phyloP scores from a whole-genome alignment of 192 early-diverging fungal genomes.

The Backusella luteola region DNA sequence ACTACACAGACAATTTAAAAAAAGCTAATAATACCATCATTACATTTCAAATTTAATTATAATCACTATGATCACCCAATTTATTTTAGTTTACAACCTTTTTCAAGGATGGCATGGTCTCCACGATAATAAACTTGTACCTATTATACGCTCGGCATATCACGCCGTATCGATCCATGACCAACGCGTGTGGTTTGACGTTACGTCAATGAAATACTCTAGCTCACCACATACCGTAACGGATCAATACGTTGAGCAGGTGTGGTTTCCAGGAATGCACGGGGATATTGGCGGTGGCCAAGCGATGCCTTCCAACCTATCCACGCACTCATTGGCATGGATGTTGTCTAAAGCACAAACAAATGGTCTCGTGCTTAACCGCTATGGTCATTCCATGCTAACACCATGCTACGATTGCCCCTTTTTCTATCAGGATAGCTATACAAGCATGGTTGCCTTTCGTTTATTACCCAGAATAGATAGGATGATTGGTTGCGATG shows the following conservation, averaged over 20 bases:
- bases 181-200: conserved; percentile 27
- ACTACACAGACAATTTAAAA: not conserved
- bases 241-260: conserved; percentile 17
- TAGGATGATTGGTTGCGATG: not conserved
- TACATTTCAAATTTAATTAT: not conserved
- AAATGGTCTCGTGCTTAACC: conserved; percentile 13
- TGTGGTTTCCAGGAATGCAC: conserved; percentile 31
- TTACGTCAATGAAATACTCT: conserved; percentile 12
- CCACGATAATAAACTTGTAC: conserved; percentile 22
- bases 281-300: conserved; percentile 15
- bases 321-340: conserved; percentile 20
- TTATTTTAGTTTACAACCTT: conserved; percentile 2
- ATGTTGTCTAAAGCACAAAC: conserved; percentile 19
- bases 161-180: conserved; percentile 27
- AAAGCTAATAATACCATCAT: not conserved
- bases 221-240: not conserved
- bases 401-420: not conserved
- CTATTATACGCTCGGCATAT: conserved; percentile 12
- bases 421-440: conserved; percentile 11
- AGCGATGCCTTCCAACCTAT: not conserved
- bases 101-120: conserved; percentile 13
- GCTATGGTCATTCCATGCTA: not conserved
- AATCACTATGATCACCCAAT: not conserved
- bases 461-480: not conserved
- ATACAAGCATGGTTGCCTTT: not conserved